phyloP scores from a whole-genome alignment of 306 rosid species.

The Echinosophora koreensis region DNA sequence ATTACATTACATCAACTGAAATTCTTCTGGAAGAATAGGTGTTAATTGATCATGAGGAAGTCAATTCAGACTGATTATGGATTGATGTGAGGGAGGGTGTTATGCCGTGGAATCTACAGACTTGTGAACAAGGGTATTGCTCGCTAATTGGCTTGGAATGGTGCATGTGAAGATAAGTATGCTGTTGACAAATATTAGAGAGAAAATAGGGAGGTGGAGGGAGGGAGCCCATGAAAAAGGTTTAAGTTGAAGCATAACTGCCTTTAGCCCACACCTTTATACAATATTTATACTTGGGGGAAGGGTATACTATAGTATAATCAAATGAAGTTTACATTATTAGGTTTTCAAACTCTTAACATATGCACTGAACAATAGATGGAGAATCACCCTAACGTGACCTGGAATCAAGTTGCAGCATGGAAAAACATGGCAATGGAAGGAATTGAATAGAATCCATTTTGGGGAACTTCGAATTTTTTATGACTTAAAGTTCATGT shows the following conservation, averaged over 20 bases:
- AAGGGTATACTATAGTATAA: neutral
- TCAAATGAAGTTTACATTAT: neutral
- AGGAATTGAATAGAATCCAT: neutral
- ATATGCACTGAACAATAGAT: neutral
- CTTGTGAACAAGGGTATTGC: conserved; percentile 21
- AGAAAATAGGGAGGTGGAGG: conserved; percentile 1
- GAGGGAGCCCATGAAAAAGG: neutral
- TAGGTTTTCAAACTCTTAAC: neutral
- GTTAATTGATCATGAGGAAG: conserved; percentile 2
- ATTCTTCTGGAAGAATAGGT: conserved; percentile 12
- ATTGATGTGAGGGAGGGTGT: conserved; percentile 10
- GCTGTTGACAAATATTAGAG: neutral
- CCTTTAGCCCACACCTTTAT: neutral
- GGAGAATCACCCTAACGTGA: neutral
- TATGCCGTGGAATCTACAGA: conserved; percentile 8
- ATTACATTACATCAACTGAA: neutral
- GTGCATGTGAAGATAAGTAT: conserved; percentile 15
- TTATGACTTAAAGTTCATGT: neutral
- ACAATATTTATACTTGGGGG: neutral
- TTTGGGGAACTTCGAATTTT: neutral
- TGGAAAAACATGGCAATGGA: neutral
- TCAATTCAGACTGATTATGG: neutral
- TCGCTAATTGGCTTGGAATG: conserved; percentile 1
- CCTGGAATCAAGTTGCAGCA: neutral
- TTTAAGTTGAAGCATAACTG: neutral